phyloP scores from a whole-genome alignment of 2,329 filamentous ascomycete genomes.

The Colletotrichum sp. region DNA sequence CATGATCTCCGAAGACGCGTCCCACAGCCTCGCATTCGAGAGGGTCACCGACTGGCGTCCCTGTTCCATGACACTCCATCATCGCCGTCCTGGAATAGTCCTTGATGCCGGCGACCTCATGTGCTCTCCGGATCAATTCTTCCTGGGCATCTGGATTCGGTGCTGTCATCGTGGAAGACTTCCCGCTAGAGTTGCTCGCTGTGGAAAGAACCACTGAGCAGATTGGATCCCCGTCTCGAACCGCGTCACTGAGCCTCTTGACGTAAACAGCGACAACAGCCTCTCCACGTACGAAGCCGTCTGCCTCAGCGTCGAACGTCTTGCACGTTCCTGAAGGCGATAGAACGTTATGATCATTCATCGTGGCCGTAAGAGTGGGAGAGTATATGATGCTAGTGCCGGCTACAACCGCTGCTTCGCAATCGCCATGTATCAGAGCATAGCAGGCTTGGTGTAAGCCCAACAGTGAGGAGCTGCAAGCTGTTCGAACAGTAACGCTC shows the following conservation, averaged over 20 bases:
- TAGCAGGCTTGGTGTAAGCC: constrained; percentile 36
- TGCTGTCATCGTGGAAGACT: constrained; percentile 37
- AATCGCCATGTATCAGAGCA: constrained; percentile 30
- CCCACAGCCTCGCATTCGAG: constrained; percentile 41
- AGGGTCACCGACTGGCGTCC: constrained; percentile 48
- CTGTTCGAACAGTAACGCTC: constrained; percentile 38
- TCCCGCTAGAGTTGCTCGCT: constrained; percentile 39
- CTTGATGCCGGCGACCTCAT: constrained; percentile 23
- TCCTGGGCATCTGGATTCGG: constrained; percentile 35
- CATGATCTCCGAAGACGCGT: constrained; percentile 30
- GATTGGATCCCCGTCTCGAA: constrained; percentile 41
- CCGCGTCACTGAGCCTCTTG: constrained; percentile 43
- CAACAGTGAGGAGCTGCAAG: constrained; percentile 36
- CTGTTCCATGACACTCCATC: constrained; percentile 50
- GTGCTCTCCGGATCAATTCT: constrained; percentile 29
- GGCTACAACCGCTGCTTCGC: constrained; percentile 33
- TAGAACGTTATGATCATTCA: constrained; percentile 29
- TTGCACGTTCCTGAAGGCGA: constrained; percentile 28
- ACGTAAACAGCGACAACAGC: constrained; percentile 41
- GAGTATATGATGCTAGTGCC: constrained; percentile 34
- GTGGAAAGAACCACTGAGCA: constrained; percentile 33
- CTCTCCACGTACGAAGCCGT: constrained; percentile 49
- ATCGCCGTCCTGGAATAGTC: constrained; percentile 28
- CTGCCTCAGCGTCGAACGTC: constrained; percentile 42
- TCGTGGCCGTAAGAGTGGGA: neutral